Evolutionary conservation across 352 stramenopile species (phyloP).

Genomic region (Phytophthora pseudosyringae): DNA sequence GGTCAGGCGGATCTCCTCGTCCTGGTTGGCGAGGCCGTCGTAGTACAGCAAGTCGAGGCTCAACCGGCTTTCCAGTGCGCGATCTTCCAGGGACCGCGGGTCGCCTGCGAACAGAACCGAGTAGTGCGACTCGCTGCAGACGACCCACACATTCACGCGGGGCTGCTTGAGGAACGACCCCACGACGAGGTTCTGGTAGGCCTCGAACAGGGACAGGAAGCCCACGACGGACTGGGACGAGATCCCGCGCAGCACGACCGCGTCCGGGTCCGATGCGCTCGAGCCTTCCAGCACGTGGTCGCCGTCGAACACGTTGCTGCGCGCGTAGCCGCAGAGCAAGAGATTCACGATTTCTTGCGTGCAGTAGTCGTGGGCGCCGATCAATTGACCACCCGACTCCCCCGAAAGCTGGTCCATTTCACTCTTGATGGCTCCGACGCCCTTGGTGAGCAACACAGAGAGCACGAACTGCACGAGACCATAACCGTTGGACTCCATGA

Average conservation of each 20-base stretch:
- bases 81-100: constrained; percentile 29
- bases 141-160: constrained; percentile 84
- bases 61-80: constrained; percentile 37
- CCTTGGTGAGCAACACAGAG: constrained; percentile 73
- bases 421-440: constrained; percentile 50
- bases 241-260: constrained; percentile 78
- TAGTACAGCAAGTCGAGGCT: constrained; percentile 89
- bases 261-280: constrained; percentile 62
- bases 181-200: constrained; percentile 90
- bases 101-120: constrained; percentile 83
- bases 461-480: constrained; percentile 78
- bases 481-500: constrained; percentile 61
- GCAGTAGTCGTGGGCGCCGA: constrained; percentile 90
- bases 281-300: constrained; percentile 68
- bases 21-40: constrained; percentile 88
- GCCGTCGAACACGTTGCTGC: constrained; percentile 96
- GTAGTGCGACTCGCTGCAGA: constrained; percentile 94
- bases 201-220: constrained; percentile 93
- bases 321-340: constrained; percentile 91
- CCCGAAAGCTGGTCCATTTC: constrained; percentile 90
- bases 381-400: constrained; percentile 62
- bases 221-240: constrained; percentile 60
- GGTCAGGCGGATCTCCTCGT: constrained; percentile 83
- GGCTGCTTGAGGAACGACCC: constrained; percentile 84
- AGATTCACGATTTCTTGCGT: constrained; percentile 97